phyloP scores from a whole-genome alignment of 2,329 filamentous ascomycete species.

The Colletotrichum orbiculare region DNA sequence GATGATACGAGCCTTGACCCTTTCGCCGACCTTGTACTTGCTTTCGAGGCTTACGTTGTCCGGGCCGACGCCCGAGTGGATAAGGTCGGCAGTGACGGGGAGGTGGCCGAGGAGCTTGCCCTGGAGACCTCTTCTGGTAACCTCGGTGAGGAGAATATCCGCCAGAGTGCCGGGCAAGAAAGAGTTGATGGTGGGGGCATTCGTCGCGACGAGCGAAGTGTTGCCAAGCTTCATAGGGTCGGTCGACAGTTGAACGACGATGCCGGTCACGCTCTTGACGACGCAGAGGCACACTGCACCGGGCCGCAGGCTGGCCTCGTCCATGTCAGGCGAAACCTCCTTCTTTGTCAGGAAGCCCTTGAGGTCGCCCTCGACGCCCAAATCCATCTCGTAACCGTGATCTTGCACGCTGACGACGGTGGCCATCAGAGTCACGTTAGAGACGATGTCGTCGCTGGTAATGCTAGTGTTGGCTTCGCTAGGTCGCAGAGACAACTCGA shows the following conservation, averaged over 20 bases:
- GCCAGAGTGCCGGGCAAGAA: constrained; percentile 94
- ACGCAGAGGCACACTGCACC: constrained; percentile 88
- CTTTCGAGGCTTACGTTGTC: constrained; percentile 76
- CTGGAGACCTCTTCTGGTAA: constrained; percentile 77
- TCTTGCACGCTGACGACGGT: constrained; percentile 94
- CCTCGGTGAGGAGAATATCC: constrained; percentile 84
- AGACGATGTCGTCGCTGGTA: constrained; percentile 76
- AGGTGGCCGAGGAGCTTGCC: constrained; percentile 94
- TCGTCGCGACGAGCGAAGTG: constrained; percentile 71
- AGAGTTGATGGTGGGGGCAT: constrained; percentile 87
- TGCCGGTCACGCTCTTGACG: constrained; percentile 80
- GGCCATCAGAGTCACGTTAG: constrained; percentile 85
- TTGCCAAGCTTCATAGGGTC: constrained; percentile 77
- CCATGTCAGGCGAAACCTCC: constrained; percentile 76
- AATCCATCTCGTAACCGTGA: constrained; percentile 92
- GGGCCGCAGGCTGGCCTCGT: constrained; percentile 78
- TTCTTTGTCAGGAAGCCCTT: constrained; percentile 88
- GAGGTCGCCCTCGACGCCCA: constrained; percentile 75
- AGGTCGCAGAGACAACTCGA: constrained; percentile 89
- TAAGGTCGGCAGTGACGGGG: constrained; percentile 88
- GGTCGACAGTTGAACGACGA: constrained; percentile 87
- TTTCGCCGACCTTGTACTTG: constrained; percentile 85
- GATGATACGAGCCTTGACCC: constrained; percentile 86
- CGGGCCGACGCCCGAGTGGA: constrained; percentile 85
- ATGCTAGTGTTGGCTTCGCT: constrained; percentile 82